Evolutionary conservation across 2,329 filamentous ascomycete species (phyloP).

Genomic region (Diaporthe citri): DNA sequence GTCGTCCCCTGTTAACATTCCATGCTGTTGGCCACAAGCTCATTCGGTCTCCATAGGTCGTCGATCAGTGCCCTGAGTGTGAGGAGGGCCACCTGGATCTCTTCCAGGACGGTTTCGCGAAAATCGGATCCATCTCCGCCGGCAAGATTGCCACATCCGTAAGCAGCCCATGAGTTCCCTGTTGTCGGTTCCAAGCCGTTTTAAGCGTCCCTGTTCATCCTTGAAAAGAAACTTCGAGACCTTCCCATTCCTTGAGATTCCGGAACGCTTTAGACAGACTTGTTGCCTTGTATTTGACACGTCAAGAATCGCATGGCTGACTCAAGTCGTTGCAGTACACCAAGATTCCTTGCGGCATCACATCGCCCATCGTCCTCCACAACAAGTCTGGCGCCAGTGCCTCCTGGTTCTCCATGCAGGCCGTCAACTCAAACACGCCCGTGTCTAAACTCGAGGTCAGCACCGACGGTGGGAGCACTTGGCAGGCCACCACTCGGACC

Average conservation of each 20-base stretch:
- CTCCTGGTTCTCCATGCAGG: conserved; percentile 69
- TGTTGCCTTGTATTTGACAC: no score
- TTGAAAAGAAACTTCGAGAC: background rate
- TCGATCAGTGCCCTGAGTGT: conserved; percentile 61
- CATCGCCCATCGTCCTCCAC: conserved; percentile 55
- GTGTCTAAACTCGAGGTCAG: conserved; percentile 71
- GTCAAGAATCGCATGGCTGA: background rate
- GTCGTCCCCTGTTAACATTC: conserved; percentile 35
- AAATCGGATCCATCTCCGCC: conserved; percentile 51
- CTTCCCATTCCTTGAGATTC: background rate
- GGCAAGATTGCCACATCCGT: conserved; percentile 52
- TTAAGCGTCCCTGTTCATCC: background rate
- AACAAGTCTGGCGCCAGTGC: conserved; percentile 59
- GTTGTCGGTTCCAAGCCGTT: background rate
- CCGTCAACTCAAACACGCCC: conserved; percentile 71
- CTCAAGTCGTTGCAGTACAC: conserved; percentile 45
- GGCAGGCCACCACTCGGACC: conserved; percentile 66
- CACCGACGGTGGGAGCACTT: conserved; percentile 69
- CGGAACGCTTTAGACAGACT: background rate
- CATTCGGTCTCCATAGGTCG: conserved; percentile 48
- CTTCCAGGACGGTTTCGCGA: conserved; percentile 57
- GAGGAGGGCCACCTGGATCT: conserved; percentile 57
- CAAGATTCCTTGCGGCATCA: conserved; percentile 57
- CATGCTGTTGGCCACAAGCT: background rate
- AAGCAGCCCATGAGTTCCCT: background rate